Evolutionary conservation across 805 yeast species (phyloP), one percentile per base, ranked within the genome.

Genomic region (Wickerhamomyces pijperi): DNA sequence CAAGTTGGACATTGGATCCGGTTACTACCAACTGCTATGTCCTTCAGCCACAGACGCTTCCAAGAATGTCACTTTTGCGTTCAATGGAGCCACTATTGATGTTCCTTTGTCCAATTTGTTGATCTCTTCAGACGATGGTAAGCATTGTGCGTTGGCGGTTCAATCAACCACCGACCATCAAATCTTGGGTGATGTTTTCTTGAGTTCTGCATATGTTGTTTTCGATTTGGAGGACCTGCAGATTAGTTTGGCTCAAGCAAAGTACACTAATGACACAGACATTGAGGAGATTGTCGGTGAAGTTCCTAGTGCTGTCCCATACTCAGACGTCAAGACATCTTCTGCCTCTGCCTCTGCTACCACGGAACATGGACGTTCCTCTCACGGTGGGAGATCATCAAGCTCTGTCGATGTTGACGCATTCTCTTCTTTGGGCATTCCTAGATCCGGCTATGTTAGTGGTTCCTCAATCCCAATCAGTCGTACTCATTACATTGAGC

Each of bases 61-160:
- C 16, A 43, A 44, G n/a, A 53, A 55, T 35, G 47, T 58, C 39
- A 56, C 58, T 3, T 46, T 55, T 46, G 43, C 74, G 8, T 74
- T 82, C 58, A 74, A 76, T 42, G 87, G 85, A 5, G 54, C 65
- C 15, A 49, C 54, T 9, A 72, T 81, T 41, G 52, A 61, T 14
- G 74, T 72, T 5, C 80, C 84, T 21, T 50, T 74, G n/a, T 28
- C 43, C 3, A 52, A 60, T 46, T 58, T 61, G 43, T 44, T 63
- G 29, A 45, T 58, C 32, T 45, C 51, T 12, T 46, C 56, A 5
- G 48, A 48, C 23, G 12, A 38, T 3, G 43, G 45, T 1, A 46
- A 51, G 3, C 51, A 59, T 19, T 76, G 80, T 59, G 68, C 64
- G 6, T 46, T 74, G 31, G 76, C 72, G 6, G 44, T 60, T 20